phyloP scores from a whole-genome alignment of 2,329 filamentous ascomycete genomes.

The Aspergillus ustus region DNA sequence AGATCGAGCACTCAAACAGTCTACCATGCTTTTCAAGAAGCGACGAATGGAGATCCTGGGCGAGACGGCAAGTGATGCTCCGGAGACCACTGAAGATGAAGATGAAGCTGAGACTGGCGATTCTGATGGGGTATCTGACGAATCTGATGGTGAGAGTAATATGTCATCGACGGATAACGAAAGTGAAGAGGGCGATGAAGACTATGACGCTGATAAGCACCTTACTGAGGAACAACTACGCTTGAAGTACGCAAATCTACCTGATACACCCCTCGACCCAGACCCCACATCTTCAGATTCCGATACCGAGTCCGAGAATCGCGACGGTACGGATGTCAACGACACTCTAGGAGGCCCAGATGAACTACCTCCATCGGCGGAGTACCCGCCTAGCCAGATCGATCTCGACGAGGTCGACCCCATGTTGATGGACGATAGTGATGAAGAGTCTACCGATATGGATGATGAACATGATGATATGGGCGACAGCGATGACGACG shows the following conservation, averaged over 20 bases:
- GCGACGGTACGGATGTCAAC: slow-evolving; percentile 26
- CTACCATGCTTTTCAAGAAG: slow-evolving; percentile 55
- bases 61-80: slow-evolving; percentile 68
- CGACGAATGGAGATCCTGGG: slow-evolving; percentile 50
- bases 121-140: slow-evolving; percentile 66
- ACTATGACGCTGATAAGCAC: slow-evolving; percentile 47
- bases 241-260: slow-evolving; percentile 52
- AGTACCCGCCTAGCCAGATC: slow-evolving; percentile 31
- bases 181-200: slow-evolving; percentile 43
- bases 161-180: slow-evolving; percentile 54
- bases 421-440: slow-evolving; percentile 50
- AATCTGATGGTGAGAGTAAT: slow-evolving; percentile 57
- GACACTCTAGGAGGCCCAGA: slow-evolving; percentile 20
- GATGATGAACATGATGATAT: slow-evolving; percentile 46
- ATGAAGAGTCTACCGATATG: slow-evolving; percentile 54
- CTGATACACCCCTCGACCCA: slow-evolving; percentile 28
- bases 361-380: slow-evolving; percentile 21
- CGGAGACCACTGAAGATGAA: slow-evolving; percentile 70
- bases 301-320: slow-evolving; percentile 26
- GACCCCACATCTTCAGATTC: slow-evolving; percentile 33
- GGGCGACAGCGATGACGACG: slow-evolving; percentile 51
- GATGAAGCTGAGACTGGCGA: slow-evolving; percentile 35
- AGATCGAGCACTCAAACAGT: slow-evolving; percentile 57
- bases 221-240: slow-evolving; percentile 54
- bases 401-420: slow-evolving; percentile 51